These are phyloP conservation scores for Sporothrix mexicana DNA, from an alignment of 2,329 filamentous ascomycete genomes.

Conservation along the genomic window DNA sequence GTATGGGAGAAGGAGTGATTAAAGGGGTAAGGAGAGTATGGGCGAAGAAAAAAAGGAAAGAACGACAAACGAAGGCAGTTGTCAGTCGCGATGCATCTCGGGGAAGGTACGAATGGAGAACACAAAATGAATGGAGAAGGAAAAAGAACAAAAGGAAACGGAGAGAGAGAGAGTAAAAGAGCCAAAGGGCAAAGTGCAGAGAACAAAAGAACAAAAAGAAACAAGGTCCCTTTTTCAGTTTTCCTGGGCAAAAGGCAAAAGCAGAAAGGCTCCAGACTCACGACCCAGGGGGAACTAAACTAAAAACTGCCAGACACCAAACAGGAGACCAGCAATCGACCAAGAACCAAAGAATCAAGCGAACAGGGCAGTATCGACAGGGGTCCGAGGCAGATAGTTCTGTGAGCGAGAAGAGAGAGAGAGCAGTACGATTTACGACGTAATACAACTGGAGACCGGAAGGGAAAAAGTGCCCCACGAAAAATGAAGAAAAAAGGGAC, in stretches of 20 bases:
- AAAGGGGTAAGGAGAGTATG: no score
- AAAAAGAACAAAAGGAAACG: neutral
- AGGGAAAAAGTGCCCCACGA: neutral
- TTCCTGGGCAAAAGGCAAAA: neutral
- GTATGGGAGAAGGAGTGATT: neutral
- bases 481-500: slow-evolving; percentile 1
- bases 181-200: neutral
- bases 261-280: no score
- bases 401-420: no score
- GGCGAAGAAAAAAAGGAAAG: neutral
- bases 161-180: neutral
- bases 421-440: neutral
- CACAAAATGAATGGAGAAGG: no score
- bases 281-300: no score
- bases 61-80: neutral
- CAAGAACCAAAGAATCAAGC: no score
- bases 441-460: neutral
- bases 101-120: neutral
- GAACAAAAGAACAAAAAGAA: neutral
- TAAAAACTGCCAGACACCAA: no score
- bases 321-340: no score
- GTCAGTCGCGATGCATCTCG: slow-evolving; percentile 10
- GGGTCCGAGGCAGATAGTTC: no score
- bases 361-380: no score
- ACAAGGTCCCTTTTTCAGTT: neutral